phyloP scores from a whole-genome alignment of 768 basidiomycete genomes.

The Xerocomellus intermedius region DNA sequence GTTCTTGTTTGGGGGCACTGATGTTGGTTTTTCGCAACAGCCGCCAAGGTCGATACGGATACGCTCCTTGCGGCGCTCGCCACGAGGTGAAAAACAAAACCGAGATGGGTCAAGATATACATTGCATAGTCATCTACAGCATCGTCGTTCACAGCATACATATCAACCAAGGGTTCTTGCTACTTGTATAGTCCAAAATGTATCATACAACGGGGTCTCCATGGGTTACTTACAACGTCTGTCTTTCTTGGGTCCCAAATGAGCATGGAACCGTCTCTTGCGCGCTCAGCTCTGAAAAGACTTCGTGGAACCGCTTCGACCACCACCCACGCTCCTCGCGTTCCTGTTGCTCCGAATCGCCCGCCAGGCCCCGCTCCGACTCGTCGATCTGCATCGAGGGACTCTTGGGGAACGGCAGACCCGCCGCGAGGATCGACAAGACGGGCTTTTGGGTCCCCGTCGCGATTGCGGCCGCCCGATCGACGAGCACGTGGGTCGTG shows the following conservation, averaged over 20 bases:
- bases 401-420: constrained; percentile 66
- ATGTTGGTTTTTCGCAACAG: constrained; percentile 30
- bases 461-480: constrained; percentile 27
- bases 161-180: background rate
- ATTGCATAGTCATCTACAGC: constrained; percentile 3
- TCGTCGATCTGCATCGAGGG: constrained; percentile 59
- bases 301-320: constrained; percentile 63
- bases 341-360: constrained; percentile 42
- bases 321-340: constrained; percentile 75
- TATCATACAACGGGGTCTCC: background rate
- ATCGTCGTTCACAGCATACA: constrained; percentile 8
- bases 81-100: constrained; percentile 27
- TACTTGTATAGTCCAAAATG: background rate
- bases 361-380: constrained; percentile 27
- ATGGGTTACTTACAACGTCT: background rate
- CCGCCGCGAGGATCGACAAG: constrained; percentile 41
- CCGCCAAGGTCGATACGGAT: constrained; percentile 65
- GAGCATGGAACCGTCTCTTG: constrained; percentile 5
- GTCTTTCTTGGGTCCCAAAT: background rate
- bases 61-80: constrained; percentile 58
- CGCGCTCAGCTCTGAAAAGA: constrained; percentile 52
- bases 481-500: constrained; percentile 25
- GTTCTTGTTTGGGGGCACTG: background rate
- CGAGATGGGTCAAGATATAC: constrained; percentile 1
- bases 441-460: constrained; percentile 35